These are phyloP conservation scores for Simmondsia chinensis DNA, from an alignment of 148 eudicot genomes.

Conservation along the genomic window DNA sequence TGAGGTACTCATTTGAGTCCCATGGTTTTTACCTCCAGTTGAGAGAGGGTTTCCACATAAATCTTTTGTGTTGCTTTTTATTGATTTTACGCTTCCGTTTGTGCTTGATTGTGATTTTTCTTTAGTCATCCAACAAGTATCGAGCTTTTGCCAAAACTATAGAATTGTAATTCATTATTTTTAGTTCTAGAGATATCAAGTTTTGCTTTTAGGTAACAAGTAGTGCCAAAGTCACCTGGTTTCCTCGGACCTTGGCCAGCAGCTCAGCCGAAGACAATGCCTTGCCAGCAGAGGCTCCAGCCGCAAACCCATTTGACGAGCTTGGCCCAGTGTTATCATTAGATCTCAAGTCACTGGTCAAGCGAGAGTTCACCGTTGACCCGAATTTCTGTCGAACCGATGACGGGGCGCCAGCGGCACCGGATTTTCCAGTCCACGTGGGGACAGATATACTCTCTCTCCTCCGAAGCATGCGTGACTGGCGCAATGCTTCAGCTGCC, in stretches of 20 bases:
- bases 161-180: too few species aligned
- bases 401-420: conserved; percentile 94
- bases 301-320: conserved; percentile 33
- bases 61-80: too few species aligned
- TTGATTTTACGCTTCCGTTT: too few species aligned
- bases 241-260: conserved; percentile 64
- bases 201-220: too few species aligned
- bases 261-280: conserved; percentile 79
- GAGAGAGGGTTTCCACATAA: too few species aligned
- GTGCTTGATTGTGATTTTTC: too few species aligned
- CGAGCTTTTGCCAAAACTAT: too few species aligned
- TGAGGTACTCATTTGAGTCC: too few species aligned
- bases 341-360: conserved; percentile 27
- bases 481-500: conserved; percentile 93
- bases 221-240: too few species aligned
- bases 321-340: conserved; percentile 18
- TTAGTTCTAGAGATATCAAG: too few species aligned
- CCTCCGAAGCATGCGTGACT: conserved; percentile 75
- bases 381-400: conserved; percentile 65
- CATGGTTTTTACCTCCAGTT: too few species aligned
- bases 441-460: conserved; percentile 70
- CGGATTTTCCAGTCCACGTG: conserved; percentile 91
- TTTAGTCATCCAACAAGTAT: too few species aligned
- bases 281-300: conserved; percentile 75
- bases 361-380: conserved; percentile 59